phyloP scores from a whole-genome alignment of 2,329 filamentous ascomycete genomes.

The Neophaeococcomyces mojaviensis region DNA sequence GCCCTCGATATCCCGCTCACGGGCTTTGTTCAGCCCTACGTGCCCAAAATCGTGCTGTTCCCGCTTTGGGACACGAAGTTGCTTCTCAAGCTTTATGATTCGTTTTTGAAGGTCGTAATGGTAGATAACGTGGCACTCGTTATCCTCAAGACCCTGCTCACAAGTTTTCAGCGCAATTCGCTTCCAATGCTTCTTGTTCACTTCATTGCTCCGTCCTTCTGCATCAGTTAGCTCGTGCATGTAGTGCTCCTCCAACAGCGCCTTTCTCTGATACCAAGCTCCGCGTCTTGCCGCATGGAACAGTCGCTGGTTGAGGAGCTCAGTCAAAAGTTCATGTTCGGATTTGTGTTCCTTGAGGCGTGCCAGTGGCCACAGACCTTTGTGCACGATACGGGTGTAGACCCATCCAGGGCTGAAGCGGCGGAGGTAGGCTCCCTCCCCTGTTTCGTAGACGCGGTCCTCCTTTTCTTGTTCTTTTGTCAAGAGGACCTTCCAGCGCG shows the following conservation, averaged over 20 bases:
- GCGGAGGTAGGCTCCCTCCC: slow-evolving; percentile 81
- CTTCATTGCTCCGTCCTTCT: slow-evolving; percentile 44
- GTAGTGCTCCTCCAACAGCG: slow-evolving; percentile 89
- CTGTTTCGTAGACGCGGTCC: slow-evolving; percentile 65
- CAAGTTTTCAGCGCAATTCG: slow-evolving; percentile 69
- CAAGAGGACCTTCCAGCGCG: slow-evolving; percentile 70
- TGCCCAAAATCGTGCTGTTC: slow-evolving; percentile 91
- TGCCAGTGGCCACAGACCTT: slow-evolving; percentile 69
- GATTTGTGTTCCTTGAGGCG: slow-evolving; percentile 71
- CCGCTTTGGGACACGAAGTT: slow-evolving; percentile 71
- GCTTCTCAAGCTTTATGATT: slow-evolving; percentile 81
- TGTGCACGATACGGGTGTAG: slow-evolving; percentile 88
- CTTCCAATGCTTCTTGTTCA: slow-evolving; percentile 77
- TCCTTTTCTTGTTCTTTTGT: slow-evolving; percentile 71
- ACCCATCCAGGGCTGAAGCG: slow-evolving; percentile 88
- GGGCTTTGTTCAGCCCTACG: slow-evolving; percentile 66
- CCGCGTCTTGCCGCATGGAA: slow-evolving; percentile 82
- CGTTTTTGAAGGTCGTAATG: slow-evolving; percentile 94
- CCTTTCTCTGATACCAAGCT: slow-evolving; percentile 92
- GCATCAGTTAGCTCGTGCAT: slow-evolving; percentile 58
- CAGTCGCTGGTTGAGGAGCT: slow-evolving; percentile 70
- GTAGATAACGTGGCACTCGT: slow-evolving; percentile 81
- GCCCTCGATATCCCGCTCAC: slow-evolving; percentile 68
- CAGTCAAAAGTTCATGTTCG: slow-evolving; percentile 66
- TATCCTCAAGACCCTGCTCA: slow-evolving; percentile 77